Percentiles rank a stretch among this genome's conserved stretches.
Conservation (phyloP, 768 basidiomycete genomes). For the Panus rudis region DNA sequence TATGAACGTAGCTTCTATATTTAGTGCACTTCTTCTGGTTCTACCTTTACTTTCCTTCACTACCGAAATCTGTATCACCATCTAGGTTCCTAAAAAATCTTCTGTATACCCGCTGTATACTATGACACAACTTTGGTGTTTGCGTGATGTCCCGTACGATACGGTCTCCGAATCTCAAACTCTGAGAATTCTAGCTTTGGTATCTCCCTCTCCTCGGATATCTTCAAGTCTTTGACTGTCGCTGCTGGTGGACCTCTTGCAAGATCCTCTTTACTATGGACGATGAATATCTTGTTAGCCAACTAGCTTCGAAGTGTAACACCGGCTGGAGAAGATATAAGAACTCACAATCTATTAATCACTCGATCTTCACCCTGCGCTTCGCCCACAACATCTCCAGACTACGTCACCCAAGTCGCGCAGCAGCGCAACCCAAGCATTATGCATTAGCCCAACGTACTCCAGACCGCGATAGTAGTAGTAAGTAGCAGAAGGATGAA, state of each 20-base stretch:
- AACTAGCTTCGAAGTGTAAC: neutral
- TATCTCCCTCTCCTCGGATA: conserved; percentile 3
- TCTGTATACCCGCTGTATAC: too few species aligned
- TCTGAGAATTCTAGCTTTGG: conserved; percentile 4
- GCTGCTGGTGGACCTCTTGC: conserved; percentile 5
- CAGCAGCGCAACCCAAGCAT: neutral
- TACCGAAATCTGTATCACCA: too few species aligned
- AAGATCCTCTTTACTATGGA: conserved; percentile 6
- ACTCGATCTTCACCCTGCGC: conserved; percentile 8
- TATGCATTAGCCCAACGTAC: neutral
- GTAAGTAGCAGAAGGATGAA: neutral
- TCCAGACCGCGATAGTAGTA: neutral
- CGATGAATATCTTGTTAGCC: neutral
- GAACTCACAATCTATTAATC: conserved; percentile 6
- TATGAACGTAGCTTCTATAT: too few species aligned
- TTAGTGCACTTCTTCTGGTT: too few species aligned
- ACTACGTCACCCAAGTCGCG: too few species aligned
- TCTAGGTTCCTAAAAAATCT: too few species aligned
- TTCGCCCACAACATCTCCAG: conserved; percentile 7
- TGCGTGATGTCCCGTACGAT: too few species aligned
- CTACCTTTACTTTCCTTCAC: too few species aligned
- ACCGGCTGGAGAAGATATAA: neutral
- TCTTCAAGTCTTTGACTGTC: conserved; percentile 3
- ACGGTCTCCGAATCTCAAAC: conserved; percentile 8
- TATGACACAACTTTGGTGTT: too few species aligned